These are phyloP conservation scores for Diatrype stigma DNA, from an alignment of 2,329 filamentous ascomycete genomes.

Conservation along the genomic window DNA sequence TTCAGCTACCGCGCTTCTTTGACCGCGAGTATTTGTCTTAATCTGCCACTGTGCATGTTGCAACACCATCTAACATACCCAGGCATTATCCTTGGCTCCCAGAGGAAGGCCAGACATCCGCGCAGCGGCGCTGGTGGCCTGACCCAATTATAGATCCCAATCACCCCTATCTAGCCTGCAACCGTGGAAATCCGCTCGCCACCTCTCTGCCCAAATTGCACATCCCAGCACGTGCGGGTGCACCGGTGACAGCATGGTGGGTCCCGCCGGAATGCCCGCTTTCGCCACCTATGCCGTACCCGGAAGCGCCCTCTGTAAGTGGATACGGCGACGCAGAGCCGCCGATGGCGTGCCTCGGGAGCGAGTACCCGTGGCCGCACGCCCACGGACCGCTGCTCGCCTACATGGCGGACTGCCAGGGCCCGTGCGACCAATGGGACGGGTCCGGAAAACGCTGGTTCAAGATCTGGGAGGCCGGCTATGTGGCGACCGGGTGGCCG, in stretches of 20 bases:
- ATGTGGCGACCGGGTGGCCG: conserved; percentile 16
- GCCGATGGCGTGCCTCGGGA: background rate
- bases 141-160: conserved; percentile 6
- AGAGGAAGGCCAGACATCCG: conserved; percentile 10
- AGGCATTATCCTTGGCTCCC: conserved; percentile 9
- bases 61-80: background rate
- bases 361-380: conserved; percentile 2
- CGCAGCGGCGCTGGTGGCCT: conserved; percentile 12
- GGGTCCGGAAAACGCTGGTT: conserved; percentile 7
- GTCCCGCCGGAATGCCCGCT: background rate
- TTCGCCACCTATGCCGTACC: conserved; percentile 5
- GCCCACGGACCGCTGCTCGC: background rate
- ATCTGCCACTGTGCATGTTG: background rate
- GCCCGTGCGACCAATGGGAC: conserved; percentile 6
- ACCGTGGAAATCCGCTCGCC: conserved; percentile 10
- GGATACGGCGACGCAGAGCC: background rate
- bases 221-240: background rate
- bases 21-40: background rate
- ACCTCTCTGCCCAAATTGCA: conserved; percentile 4
- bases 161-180: conserved; percentile 10
- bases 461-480: conserved; percentile 7
- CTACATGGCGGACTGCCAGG: conserved; percentile 4
- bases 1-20: too few relatives aligned
- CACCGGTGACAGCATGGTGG: background rate
- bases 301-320: conserved; percentile 3